Base-by-base conservation (phyloP, 139 green algal genomes). In the Chlorella vulgaris region DNA sequence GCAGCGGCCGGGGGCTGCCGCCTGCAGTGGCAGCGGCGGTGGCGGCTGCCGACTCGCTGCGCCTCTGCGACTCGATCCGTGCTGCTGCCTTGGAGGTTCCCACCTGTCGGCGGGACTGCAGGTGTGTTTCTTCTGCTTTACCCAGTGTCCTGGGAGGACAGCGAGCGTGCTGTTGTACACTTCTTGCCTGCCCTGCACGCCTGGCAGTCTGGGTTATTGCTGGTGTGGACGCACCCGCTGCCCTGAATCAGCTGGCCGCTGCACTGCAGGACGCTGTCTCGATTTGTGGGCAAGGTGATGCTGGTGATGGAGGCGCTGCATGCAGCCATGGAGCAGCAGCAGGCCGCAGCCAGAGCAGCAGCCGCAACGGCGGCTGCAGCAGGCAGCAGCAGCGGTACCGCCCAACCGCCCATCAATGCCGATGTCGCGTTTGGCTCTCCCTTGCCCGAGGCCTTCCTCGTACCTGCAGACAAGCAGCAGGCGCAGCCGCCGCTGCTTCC, bases 211-310 rank as follows among this genome's bases (percentile, higher is more conserved):
- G 47, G 47, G 47, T 58, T 58, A 43, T 71, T 4, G 65, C 7
- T 39, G 7, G 15, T 65, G 15, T 65, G 21, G 18, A 8, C 55
- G 28, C 18, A 74, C 8, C 67, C 31, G 35, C 36, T 28, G 7
- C 0, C 36, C 19, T 29, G 43, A 40, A 29, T 8, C 63, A 22
- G 38, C 67, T 74, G 29, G n/a, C 35, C 36, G 65, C 65, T 4
- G 15, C 15, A 2, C 15, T 21, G 67, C 78, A 83, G 78, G 62
- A 86, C 82, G 33, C 68, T 86, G 63, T 35, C 63, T 8, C 82
- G 82, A 28, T 86, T 84, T 69, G 71, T 80, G 55, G 82, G 82
- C 58, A 86, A 86, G 69, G 63, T 78, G 1, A 62, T 74, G 68
- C 75, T 85, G 28, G 35, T 84, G 7, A 38, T 86, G 58, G 42